Base-by-base conservation (phyloP, 768 basidiomycete genomes). In the Gymnopilus dilepis region DNA sequence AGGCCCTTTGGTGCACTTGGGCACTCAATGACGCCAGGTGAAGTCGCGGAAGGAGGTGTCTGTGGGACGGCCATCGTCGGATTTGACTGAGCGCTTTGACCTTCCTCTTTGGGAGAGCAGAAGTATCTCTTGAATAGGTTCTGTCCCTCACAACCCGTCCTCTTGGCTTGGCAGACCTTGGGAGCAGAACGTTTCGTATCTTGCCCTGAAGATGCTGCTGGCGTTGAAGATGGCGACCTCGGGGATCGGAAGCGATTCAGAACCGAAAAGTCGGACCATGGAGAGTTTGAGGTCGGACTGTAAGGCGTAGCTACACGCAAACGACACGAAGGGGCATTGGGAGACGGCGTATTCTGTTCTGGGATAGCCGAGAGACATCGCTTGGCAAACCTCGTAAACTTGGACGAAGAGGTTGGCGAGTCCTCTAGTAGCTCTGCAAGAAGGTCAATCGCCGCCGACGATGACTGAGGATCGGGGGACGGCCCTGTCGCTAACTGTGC, bases 1-100 rank as follows among this genome's bases (percentile, higher is more conserved):
- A 62, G 55, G 11, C 54, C 58, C 15, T 48, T 57, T 1, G 65
- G 62, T 9, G 40, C 60, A 30, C 59, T 48, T 30, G 56, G 24
- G 19, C 64, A 62, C 22, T 67, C 65, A 17, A 61, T 52, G 51
- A 67, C 38, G 19, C 45, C 62, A 5, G 65, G 65, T 4, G 65
- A 67, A 8, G 33, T 24, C 19, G 33, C 26, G 6, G 6, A 28
- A 41, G 26, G 55, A 41, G 34, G 52, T 11, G 52, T 33, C 47
- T 47, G 37, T 19, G 56, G 31, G 37, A 30, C 21, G 47, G 31
- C 38, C 56, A 50, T 50, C 47, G 31, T 17, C 0, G 47, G 47
- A 17, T 17, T 17, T 50, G 47, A 28, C 5, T 19, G 17, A 31
- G 30, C 17, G 8, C 47, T 19, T 30, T 3, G 47, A 8, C 15